These are phyloP conservation scores for Tetrahymena malaccensis DNA, from an alignment of 73 alveolate species.

Conservation along the genomic window DNA sequence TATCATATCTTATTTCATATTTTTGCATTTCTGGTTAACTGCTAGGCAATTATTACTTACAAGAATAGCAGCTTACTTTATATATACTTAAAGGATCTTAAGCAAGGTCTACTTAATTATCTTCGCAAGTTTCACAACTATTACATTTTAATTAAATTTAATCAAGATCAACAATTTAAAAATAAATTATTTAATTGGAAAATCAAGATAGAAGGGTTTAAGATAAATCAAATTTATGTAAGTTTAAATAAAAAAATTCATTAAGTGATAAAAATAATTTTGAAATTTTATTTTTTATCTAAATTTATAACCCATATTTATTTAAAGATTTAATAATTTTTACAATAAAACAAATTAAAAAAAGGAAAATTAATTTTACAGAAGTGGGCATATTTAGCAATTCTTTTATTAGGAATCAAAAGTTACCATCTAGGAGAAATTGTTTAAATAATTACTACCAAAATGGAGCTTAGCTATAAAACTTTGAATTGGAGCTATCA, in stretches of 20 bases:
- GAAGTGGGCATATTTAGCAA: background rate
- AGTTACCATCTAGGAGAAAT: background rate
- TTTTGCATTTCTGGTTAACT: background rate
- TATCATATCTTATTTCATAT: background rate
- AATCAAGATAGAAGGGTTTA: too few relatives aligned
- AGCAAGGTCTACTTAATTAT: too few relatives aligned
- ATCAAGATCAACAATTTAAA: too few relatives aligned
- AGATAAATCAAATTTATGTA: too few relatives aligned
- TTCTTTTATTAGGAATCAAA: background rate
- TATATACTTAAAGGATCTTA: background rate
- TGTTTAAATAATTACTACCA: background rate
- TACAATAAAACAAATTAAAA: too few relatives aligned
- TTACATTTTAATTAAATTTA: too few relatives aligned
- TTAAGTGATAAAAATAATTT: too few relatives aligned
- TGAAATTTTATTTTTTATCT: too few relatives aligned
- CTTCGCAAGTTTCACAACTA: background rate
- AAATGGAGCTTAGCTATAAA: background rate
- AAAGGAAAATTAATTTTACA: background rate
- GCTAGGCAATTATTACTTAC: background rate
- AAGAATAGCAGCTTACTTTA: background rate
- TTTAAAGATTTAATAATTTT: too few relatives aligned
- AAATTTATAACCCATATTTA: too few relatives aligned
- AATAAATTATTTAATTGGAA: too few relatives aligned
- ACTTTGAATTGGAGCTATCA: background rate
- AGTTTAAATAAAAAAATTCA: too few relatives aligned